Evolutionary conservation across 2,329 filamentous ascomycete species (phyloP).

Genomic region (Penicillium sp.): DNA sequence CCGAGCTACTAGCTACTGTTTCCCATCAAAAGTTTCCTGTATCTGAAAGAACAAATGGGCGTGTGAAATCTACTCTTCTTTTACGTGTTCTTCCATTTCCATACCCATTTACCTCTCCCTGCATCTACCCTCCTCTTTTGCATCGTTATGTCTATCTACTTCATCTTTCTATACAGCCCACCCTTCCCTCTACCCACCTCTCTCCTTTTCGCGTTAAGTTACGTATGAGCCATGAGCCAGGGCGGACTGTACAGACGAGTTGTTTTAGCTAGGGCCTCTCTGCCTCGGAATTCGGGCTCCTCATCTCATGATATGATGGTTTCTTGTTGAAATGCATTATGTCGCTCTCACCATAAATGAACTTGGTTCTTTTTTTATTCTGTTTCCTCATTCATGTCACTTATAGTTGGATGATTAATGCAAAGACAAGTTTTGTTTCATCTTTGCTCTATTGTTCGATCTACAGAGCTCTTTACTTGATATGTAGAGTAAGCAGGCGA

Average conservation of each 20-base stretch:
- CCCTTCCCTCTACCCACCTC: constrained; percentile 1
- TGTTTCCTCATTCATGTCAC: constrained; percentile 9
- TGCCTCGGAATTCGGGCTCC: not conserved
- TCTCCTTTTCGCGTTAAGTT: not conserved
- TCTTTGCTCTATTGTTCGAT: not conserved
- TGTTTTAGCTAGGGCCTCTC: constrained; percentile 18
- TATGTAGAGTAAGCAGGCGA: too few relatives aligned
- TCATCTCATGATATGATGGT: constrained; percentile 13
- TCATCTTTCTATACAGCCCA: constrained; percentile 2
- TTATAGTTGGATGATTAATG: constrained; percentile 21
- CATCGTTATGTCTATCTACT: constrained; percentile 4
- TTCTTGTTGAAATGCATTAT: constrained; percentile 21
- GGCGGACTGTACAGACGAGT: constrained; percentile 9
- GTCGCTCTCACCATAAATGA: constrained; percentile 17
- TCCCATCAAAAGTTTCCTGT: constrained; percentile 18
- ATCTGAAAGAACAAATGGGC: constrained; percentile 11
- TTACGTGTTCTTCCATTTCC: constrained; percentile 12
- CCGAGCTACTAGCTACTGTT: constrained; percentile 11
- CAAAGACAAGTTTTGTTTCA: constrained; percentile 12
- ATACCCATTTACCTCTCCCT: not conserved
- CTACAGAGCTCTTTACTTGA: too few relatives aligned
- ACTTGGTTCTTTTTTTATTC: constrained; percentile 8
- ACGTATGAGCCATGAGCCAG: constrained; percentile 8
- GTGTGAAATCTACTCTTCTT: constrained; percentile 23
- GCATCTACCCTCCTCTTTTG: not conserved